Percentiles rank a stretch among this genome's conserved stretches.
Evolutionary conservation across 768 basidiomycete genomes (phyloP).

Genomic region (Pulveroboletus sp.): DNA sequence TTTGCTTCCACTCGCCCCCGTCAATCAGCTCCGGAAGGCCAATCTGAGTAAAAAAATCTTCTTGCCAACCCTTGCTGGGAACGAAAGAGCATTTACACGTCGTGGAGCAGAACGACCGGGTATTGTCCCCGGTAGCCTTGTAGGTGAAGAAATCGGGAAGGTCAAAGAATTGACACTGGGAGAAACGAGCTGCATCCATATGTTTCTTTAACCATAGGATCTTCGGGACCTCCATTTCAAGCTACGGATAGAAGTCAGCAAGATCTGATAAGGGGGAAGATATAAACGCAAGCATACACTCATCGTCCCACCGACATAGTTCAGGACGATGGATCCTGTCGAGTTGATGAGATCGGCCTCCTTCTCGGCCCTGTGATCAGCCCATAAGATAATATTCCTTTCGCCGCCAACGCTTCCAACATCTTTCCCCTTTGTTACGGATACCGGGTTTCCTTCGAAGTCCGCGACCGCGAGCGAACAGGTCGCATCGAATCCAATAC

Average conservation of each 20-base stretch:
- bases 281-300: slow-evolving; percentile 49
- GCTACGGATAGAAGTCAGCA: slow-evolving; percentile 39
- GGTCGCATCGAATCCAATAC: slow-evolving; percentile 93
- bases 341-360: slow-evolving; percentile 89
- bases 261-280: not conserved
- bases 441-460: slow-evolving; percentile 64
- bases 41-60: slow-evolving; percentile 80
- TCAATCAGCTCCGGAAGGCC: slow-evolving; percentile 70
- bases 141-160: slow-evolving; percentile 97
- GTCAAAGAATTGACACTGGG: slow-evolving; percentile 78
- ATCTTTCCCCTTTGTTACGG: slow-evolving; percentile 62
- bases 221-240: slow-evolving; percentile 99
- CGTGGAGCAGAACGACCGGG: slow-evolving; percentile 85
- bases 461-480: slow-evolving; percentile 91
- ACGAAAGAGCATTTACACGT: slow-evolving; percentile 96
- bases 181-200: slow-evolving; percentile 71
- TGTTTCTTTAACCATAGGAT: slow-evolving; percentile 92
- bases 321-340: slow-evolving; percentile 77
- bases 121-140: slow-evolving; percentile 68
- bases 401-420: slow-evolving; percentile 59
- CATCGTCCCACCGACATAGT: slow-evolving; percentile 96
- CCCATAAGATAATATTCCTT: slow-evolving; percentile 92
- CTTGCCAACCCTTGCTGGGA: slow-evolving; percentile 84
- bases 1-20: slow-evolving; percentile 58
- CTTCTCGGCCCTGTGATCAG: slow-evolving; percentile 89